These are phyloP conservation scores for Vanderwaltozyma tropicalis DNA, from an alignment of 805 yeast genomes.

Conservation along the genomic window DNA sequence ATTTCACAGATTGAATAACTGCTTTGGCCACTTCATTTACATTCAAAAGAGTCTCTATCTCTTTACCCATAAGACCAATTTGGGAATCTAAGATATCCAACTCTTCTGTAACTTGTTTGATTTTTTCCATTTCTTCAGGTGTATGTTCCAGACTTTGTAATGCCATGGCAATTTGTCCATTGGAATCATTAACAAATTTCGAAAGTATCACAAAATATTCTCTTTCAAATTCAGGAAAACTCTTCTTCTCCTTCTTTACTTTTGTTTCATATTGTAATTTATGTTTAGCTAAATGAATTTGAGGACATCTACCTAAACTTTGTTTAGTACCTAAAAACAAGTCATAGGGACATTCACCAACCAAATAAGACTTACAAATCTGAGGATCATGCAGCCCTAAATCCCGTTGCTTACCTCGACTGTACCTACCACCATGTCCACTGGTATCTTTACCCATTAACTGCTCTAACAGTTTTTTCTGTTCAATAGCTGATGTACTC, in stretches of 20 bases:
- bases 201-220: constrained; percentile 40
- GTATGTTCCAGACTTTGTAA: constrained; percentile 52
- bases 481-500: constrained; percentile 55
- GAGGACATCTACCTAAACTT: constrained; percentile 72
- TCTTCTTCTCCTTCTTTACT: constrained; percentile 30
- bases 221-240: constrained; percentile 37
- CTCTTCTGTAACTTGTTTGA: constrained; percentile 43
- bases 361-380: constrained; percentile 73
- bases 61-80: constrained; percentile 59
- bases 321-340: constrained; percentile 73
- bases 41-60: constrained; percentile 43
- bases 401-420: constrained; percentile 3
- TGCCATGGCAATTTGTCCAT: constrained; percentile 53
- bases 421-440: not conserved
- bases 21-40: constrained; percentile 43
- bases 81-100: constrained; percentile 51
- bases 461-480: constrained; percentile 64
- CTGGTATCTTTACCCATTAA: constrained; percentile 40
- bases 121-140: constrained; percentile 57
- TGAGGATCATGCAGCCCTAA: constrained; percentile 40
- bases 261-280: constrained; percentile 55
- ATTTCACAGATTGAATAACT: constrained; percentile 36
- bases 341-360: constrained; percentile 81
- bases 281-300: constrained; percentile 62
- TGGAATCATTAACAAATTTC: constrained; percentile 54